Conservation (phyloP, 2,329 filamentous ascomycete species). For the Sclerotinia nivalis region DNA sequence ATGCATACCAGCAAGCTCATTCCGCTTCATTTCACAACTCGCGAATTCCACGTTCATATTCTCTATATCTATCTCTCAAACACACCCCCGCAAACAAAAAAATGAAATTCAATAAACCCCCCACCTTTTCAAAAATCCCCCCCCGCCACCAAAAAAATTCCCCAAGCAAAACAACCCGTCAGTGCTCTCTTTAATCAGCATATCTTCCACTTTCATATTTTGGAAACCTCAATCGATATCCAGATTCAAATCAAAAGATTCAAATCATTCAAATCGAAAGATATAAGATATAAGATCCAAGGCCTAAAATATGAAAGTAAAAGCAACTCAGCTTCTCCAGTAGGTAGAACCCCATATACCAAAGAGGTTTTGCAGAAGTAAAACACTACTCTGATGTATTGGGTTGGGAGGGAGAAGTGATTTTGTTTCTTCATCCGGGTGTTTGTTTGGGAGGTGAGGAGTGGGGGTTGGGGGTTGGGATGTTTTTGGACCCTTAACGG, state of each 20-base stretch:
- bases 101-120: not conserved
- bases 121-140: too few relatives aligned
- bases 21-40: not conserved
- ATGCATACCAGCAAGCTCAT: not conserved
- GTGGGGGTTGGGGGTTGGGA: too few relatives aligned
- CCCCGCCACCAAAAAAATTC: not conserved
- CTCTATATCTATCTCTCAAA: not conserved
- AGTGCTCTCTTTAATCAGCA: conserved; percentile 42
- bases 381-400: conserved; percentile 31
- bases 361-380: conserved; percentile 34
- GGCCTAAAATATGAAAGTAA: not conserved
- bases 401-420: conserved; percentile 26
- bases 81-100: not conserved
- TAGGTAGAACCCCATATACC: not conserved
- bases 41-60: not conserved
- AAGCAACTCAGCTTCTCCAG: conserved; percentile 30
- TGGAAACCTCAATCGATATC: not conserved
- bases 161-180: conserved; percentile 28
- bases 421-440: conserved; percentile 38
- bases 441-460: too few relatives aligned
- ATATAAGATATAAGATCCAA: not conserved
- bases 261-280: not conserved
- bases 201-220: conserved; percentile 19
- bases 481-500: not conserved
- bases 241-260: too few relatives aligned